Percentiles rank a stretch among this genome's conserved stretches.
Conservation (phyloP, 2,329 filamentous ascomycete species). For the Alternaria rosae region DNA sequence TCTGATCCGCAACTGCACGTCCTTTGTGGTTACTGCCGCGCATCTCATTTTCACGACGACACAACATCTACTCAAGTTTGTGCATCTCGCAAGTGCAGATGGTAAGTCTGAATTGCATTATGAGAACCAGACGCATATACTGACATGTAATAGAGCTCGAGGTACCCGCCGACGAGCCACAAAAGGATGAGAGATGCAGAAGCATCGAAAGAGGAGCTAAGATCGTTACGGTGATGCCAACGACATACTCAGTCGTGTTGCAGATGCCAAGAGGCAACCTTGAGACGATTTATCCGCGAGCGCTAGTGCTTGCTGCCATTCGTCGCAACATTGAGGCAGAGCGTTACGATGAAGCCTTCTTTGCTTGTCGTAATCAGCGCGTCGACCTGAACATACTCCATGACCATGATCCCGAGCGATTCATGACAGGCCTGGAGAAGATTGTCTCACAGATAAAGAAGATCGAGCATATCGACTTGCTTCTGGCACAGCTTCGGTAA, state of each 20-base stretch:
- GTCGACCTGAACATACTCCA: constrained; percentile 98
- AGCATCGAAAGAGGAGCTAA: constrained; percentile 89
- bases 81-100: constrained; percentile 74
- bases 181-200: constrained; percentile 89
- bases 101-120: constrained; percentile 56
- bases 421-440: constrained; percentile 75
- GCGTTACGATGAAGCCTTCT: constrained; percentile 84
- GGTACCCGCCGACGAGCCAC: constrained; percentile 85
- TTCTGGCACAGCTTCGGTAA: constrained; percentile 83
- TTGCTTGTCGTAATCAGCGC: constrained; percentile 87
- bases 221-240: constrained; percentile 88
- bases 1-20: constrained; percentile 88
- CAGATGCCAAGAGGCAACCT: constrained; percentile 97
- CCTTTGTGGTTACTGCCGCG: constrained; percentile 79
- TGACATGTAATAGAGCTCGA: constrained; percentile 69
- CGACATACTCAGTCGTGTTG: constrained; percentile 82
- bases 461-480: constrained; percentile 84
- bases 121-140: neutral
- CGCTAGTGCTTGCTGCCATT: constrained; percentile 90
- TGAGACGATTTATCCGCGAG: constrained; percentile 92
- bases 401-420: constrained; percentile 88
- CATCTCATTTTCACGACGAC: constrained; percentile 93
- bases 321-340: constrained; percentile 79
- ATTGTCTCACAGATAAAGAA: constrained; percentile 88
- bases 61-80: constrained; percentile 91